These are phyloP conservation scores for Leccinum arenicola DNA, from an alignment of 768 basidiomycete genomes.

Conservation along the genomic window DNA sequence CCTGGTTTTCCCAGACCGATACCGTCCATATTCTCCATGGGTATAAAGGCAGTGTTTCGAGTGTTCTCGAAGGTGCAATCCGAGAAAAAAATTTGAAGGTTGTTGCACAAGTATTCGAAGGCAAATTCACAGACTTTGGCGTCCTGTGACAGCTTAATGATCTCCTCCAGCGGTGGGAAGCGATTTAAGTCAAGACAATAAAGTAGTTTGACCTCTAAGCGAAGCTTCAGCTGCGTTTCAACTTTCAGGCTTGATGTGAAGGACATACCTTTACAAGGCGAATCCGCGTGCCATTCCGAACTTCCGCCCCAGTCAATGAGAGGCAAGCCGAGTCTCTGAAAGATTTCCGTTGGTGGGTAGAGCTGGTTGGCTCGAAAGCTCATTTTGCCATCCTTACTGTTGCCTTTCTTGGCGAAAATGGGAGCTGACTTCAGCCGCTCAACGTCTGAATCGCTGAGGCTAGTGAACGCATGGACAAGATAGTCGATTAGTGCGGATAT, in stretches of 20 bases:
- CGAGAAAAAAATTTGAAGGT: not conserved
- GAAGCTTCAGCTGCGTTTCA: not conserved
- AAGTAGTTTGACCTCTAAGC: not conserved
- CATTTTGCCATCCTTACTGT: constrained; percentile 21
- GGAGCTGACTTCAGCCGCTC: not conserved
- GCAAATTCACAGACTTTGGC: constrained; percentile 49
- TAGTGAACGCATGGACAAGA: not conserved
- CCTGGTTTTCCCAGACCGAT: not conserved
- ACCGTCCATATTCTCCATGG: not conserved
- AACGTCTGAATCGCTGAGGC: not conserved
- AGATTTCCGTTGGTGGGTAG: constrained; percentile 74
- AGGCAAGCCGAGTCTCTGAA: constrained; percentile 69
- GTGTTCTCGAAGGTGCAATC: constrained; percentile 47
- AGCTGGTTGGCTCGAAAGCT: constrained; percentile 65
- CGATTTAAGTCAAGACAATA: not conserved
- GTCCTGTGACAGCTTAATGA: constrained; percentile 63
- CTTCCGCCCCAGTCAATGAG: constrained; percentile 79
- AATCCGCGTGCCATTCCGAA: constrained; percentile 53
- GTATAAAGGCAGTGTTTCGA: not conserved
- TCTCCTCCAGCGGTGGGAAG: constrained; percentile 53
- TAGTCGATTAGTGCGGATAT: not conserved
- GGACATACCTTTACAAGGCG: not conserved
- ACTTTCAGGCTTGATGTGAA: not conserved
- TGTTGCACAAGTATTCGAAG: constrained; percentile 72
- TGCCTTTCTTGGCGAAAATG: constrained; percentile 46